A percentile compares a stretch with the other conserved stretches of the same genome.
Evolutionary conservation across 2,329 filamentous ascomycete species (phyloP).

Genomic region (Dothistroma septosporum): DNA sequence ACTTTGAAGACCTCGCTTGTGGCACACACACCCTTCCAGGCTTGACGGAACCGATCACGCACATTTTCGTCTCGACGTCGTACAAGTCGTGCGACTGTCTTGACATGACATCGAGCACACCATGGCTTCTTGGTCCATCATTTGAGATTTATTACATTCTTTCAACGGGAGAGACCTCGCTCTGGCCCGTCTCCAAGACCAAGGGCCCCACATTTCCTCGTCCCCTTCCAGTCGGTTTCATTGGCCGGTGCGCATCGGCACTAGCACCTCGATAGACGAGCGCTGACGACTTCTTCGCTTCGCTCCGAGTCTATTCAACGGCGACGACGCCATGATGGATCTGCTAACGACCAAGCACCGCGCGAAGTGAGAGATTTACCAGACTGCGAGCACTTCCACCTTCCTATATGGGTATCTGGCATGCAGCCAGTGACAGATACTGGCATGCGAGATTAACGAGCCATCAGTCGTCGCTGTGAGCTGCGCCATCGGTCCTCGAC

Average conservation of each 20-base stretch:
- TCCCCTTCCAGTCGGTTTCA: background rate
- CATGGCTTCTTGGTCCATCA: background rate
- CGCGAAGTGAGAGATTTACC: conserved; percentile 1
- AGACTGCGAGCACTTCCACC: background rate
- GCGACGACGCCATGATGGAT: background rate
- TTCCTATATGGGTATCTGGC: conserved; percentile 11
- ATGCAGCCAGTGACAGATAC: conserved; percentile 4
- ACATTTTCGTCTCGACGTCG: background rate
- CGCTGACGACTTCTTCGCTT: conserved; percentile 23
- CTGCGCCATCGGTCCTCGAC: conserved; percentile 7
- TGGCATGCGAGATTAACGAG: conserved; percentile 4
- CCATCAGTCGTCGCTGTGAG: conserved; percentile 2
- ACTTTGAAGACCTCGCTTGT: background rate
- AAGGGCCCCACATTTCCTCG: background rate
- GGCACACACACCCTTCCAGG: background rate
- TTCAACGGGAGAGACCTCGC: background rate
- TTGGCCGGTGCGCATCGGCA: conserved; percentile 19
- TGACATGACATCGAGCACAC: background rate
- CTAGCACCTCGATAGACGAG: conserved; percentile 24
- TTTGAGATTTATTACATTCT: background rate
- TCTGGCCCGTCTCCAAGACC: background rate
- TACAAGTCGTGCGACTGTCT: background rate
- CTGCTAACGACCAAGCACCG: background rate
- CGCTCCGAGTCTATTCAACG: conserved; percentile 18
- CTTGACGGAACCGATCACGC: background rate